Percentiles rank a stretch among this genome's conserved stretches.
phyloP scores from a whole-genome alignment of 768 basidiomycete genomes.

The Mycena albidolilacea region DNA sequence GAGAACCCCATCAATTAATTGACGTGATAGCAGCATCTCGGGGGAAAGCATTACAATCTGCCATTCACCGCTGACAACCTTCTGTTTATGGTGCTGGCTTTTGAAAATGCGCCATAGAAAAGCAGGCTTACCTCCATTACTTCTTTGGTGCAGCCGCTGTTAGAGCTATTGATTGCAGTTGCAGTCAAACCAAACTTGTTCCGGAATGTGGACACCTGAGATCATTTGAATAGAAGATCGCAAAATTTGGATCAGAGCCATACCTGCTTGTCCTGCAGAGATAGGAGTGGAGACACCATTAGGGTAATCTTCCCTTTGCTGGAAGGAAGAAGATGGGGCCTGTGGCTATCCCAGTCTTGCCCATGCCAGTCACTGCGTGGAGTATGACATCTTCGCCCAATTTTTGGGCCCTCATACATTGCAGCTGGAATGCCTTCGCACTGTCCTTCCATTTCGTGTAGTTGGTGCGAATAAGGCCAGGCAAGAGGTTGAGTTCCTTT shows the following conservation, averaged over 20 bases:
- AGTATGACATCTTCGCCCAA: constrained; percentile 31
- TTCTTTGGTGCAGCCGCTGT: constrained; percentile 47
- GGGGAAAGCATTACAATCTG: constrained; percentile 41
- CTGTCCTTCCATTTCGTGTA: constrained; percentile 29
- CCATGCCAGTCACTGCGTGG: constrained; percentile 48
- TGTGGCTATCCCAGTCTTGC: constrained; percentile 57
- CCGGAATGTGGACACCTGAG: constrained; percentile 49
- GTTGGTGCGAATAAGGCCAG: constrained; percentile 16
- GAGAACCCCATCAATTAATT: constrained; percentile 10
- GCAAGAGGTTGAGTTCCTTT: constrained; percentile 29
- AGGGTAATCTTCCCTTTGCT: constrained; percentile 51
- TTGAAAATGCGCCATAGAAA: too few relatives aligned
- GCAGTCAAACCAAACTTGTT: constrained; percentile 49
- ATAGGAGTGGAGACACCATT: constrained; percentile 56
- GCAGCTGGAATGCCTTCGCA: constrained; percentile 22
- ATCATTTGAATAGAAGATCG: neutral
- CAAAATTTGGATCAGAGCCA: too few relatives aligned
- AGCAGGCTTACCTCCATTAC: constrained; percentile 37
- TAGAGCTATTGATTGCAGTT: constrained; percentile 49
- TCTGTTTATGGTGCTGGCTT: too few relatives aligned
- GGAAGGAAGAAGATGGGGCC: constrained; percentile 50
- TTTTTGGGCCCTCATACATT: constrained; percentile 28
- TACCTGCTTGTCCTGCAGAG: constrained; percentile 57
- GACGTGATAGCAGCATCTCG: constrained; percentile 18
- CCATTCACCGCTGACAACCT: constrained; percentile 23